Base-by-base conservation (phyloP, 148 eudicot genomes). In the Amaranthus palmeri region DNA sequence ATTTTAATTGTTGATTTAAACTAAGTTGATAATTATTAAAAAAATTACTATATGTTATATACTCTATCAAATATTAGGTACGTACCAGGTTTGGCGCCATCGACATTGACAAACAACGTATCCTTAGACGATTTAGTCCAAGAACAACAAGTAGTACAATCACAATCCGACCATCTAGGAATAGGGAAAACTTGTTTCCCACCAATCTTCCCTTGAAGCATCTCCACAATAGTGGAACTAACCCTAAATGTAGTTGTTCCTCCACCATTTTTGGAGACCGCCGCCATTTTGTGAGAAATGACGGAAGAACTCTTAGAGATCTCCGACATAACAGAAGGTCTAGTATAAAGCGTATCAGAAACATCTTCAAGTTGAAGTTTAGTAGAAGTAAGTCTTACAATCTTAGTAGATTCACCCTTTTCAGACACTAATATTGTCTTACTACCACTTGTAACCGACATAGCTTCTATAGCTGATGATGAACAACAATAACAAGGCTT, bases 91-190 rank as follows among this genome's bases (percentile, higher is more conserved):
- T 73, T 71, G 59, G 91, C 87, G 43, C 97, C 97, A 36, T 80
- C 89, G 11, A 71, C 68, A 67, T 78, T 79, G 65, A 91, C 88
- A 48, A 78, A 93, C 8, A 93, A 92, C 0, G 88, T 47, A 10
- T 87, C 96, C 49, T 86, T 85, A 40, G 79, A 77, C 8, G 90
- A 85, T 12, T 86, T 65, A 8, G 88, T 18, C 97, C 93, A 88
- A 48, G 85, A 79, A 59, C 81, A 82, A 70, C 98, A 93, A 63
- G 86, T 89, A 6, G 66, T 61, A 58, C 98, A 91, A 65, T 91
- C 88, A 55, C 98, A 93, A 74, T 93, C 98, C 0, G 98, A 93
- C 98, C 97, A 93, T 76, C 98, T 83, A 4, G 98, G 95, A 43
- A 81, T 69, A 5, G 84, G 86, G 14, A 78, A 75, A 0, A 77